Evolutionary conservation across 116 monocot genomes (phyloP), one percentile per base, ranked within the genome.

Genomic region (Phalaenopsis hybrid): DNA sequence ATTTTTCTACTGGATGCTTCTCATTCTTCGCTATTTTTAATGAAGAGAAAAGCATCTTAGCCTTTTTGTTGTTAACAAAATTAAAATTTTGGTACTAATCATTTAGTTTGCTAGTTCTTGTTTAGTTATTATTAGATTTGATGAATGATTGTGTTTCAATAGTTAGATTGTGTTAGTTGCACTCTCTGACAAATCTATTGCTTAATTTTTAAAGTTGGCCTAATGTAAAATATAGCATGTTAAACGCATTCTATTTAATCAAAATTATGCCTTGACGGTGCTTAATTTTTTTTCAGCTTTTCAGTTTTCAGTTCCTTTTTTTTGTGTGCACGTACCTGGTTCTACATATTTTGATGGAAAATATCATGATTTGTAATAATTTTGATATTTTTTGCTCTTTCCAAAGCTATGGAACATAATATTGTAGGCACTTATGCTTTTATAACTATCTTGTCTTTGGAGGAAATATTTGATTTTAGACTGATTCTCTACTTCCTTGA

Each of bases 401-500:
- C 46, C 75, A 46, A 46, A 46, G 46, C 45, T 20, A 75, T 75
- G 75, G 18, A 5, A 20, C 44, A 15, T 74, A 16, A 4, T 74
- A 68, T 74, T 74, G 18, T 75, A 44, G 75, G 31, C 13, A 75
- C 43, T 75, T 31, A 21, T 6, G 16, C 12, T 17, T 46, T 46
- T 75, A 45, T 7, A 46, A 45, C 7, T 46, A 20, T 45, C 16
- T 45, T n/a, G 31, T n/a, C 1, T 46, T 20, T 46, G 4, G 21
- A 73, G 44, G 46, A 7, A 46, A 20, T 20, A 7, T 48, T 34
- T 72, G 75, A n/a, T 46, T 51, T 23, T 77, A 7, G 12, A 46
- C 75, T 75, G 77, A 82, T 23, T 80, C 12, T 49, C 75, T 77
- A 59, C 48, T 59, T 65, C 76, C 45, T 59, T 77, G 82, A 74